These are phyloP conservation scores for Phytopythium vexans DNA, from an alignment of 352 stramenopile species.

Conservation along the genomic window DNA sequence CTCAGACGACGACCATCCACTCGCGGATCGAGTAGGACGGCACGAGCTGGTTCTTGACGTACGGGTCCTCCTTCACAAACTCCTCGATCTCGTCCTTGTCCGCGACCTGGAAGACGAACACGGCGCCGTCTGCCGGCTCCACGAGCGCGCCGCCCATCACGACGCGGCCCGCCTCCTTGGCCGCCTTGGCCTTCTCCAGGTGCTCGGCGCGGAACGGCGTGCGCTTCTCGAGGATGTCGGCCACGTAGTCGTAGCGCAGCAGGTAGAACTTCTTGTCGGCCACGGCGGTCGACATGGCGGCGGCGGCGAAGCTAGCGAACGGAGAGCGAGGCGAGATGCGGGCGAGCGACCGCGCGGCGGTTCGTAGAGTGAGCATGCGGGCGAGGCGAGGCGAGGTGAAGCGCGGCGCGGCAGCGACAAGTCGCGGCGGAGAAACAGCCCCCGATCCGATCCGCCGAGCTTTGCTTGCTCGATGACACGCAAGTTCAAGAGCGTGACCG, in stretches of 20 bases:
- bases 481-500: too few species aligned
- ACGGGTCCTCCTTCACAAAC: constrained; percentile 66
- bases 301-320: constrained; percentile 7
- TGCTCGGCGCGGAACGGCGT: constrained; percentile 65
- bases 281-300: constrained; percentile 33
- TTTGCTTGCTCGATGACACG: too few species aligned
- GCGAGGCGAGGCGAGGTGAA: constrained; percentile 1
- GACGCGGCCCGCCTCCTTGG: constrained; percentile 56
- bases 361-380: neutral
- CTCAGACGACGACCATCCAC: constrained; percentile 70
- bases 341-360: constrained; percentile 8
- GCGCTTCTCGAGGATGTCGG: constrained; percentile 73
- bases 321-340: neutral
- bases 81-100: constrained; percentile 57
- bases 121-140: constrained; percentile 50
- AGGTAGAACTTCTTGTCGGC: constrained; percentile 66
- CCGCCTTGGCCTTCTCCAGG: constrained; percentile 39
- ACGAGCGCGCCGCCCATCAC: constrained; percentile 72
- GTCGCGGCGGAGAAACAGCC: too few species aligned
- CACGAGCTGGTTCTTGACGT: constrained; percentile 73
- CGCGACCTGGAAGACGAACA: constrained; percentile 63
- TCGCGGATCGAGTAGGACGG: constrained; percentile 63
- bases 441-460: too few species aligned
- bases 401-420: too few species aligned
- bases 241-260: constrained; percentile 69